These are phyloP conservation scores for Talaromyces sp. DNA, from an alignment of 2,329 filamentous ascomycete genomes.

Conservation along the genomic window DNA sequence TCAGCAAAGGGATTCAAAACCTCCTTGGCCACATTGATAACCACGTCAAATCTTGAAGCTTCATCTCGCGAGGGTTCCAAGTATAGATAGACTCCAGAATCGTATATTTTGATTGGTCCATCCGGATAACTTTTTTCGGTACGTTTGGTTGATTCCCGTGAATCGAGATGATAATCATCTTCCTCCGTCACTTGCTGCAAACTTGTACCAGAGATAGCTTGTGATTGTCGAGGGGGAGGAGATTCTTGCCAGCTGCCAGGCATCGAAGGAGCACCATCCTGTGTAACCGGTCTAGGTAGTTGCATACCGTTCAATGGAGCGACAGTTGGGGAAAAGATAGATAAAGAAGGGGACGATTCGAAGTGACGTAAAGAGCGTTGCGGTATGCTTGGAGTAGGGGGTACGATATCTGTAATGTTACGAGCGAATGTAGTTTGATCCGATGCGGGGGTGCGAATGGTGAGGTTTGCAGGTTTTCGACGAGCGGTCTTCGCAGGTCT, in stretches of 20 bases:
- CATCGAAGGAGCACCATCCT: slow-evolving; percentile 28
- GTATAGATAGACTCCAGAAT: slow-evolving; percentile 59
- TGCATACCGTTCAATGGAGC: slow-evolving; percentile 51
- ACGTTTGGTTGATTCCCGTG: slow-evolving; percentile 58
- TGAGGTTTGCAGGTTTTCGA: slow-evolving; percentile 57
- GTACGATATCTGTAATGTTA: slow-evolving; percentile 49
- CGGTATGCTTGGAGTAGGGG: slow-evolving; percentile 49
- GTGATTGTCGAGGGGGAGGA: slow-evolving; percentile 24
- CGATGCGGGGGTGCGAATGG: slow-evolving; percentile 54
- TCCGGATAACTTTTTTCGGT: slow-evolving; percentile 62
- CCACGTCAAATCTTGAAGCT: slow-evolving; percentile 58
- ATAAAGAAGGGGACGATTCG: slow-evolving; percentile 59
- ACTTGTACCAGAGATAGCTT: slow-evolving; percentile 21
- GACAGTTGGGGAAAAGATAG: slow-evolving; percentile 50
- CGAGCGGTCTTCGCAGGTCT: slow-evolving; percentile 52
- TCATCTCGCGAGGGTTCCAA: slow-evolving; percentile 60
- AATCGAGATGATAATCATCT: slow-evolving; percentile 45
- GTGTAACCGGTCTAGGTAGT: slow-evolving; percentile 40
- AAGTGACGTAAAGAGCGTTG: slow-evolving; percentile 57
- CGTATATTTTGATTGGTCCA: slow-evolving; percentile 62
- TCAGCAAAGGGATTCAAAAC: slow-evolving; percentile 57
- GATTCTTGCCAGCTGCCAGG: slow-evolving; percentile 31
- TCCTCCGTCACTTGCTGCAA: slow-evolving; percentile 48
- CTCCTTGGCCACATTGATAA: slow-evolving; percentile 64
- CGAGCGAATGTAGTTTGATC: slow-evolving; percentile 47